Evolutionary conservation across 2,329 filamentous ascomycete species (phyloP), one percentile per base, ranked within the genome.

Genomic region (Ramularia collo-cygni): DNA sequence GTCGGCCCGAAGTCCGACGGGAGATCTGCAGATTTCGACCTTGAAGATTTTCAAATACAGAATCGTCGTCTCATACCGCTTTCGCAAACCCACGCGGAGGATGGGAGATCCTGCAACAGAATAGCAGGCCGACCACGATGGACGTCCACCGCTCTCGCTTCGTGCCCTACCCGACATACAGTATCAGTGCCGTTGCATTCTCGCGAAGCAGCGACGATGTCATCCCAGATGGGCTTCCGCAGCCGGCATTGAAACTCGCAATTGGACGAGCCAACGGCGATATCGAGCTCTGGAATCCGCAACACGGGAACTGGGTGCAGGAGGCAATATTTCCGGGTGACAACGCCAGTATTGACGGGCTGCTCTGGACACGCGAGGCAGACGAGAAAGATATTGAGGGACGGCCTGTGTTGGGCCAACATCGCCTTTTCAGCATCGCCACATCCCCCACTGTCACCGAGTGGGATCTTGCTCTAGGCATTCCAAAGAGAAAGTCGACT

Each of bases 81-180:
- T n/a, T 24, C 21, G 21, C 21, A 24, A n/a, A n/a, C n/a, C 10
- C 21, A 10, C 21, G 21, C 21, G 6, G 21, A 24, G 6, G 21
- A 24, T 24, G 21, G 21, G 10, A 24, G 10, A 6, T 24, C 14
- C 31, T 21, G 31, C 17, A 10, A 33, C 15, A 18, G 36, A 30
- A 10, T 18, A 26, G 21, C 8, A 28, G 19, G 17, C 14, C 13
- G 18, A 14, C 28, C 37, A 53, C 35, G 44, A 95, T 96, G 90
- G 90, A 96, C 67, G 83, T 98, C 61, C 92, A 98, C 71, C 86
- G 92, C 57, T 94, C 89, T 61, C 86, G 92, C 60, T 98, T 98
- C 68, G 84, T 98, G 54, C 85, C 85, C 28, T 96, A 85, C 66
- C 87, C 88, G 50, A 83, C 87, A 6, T 87, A 87, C 44, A 83